A percentile compares a stretch with the other conserved stretches of the same genome.
Evolutionary conservation across 305 asterid species (phyloP).

Genomic region (Andrographis paniculata): DNA sequence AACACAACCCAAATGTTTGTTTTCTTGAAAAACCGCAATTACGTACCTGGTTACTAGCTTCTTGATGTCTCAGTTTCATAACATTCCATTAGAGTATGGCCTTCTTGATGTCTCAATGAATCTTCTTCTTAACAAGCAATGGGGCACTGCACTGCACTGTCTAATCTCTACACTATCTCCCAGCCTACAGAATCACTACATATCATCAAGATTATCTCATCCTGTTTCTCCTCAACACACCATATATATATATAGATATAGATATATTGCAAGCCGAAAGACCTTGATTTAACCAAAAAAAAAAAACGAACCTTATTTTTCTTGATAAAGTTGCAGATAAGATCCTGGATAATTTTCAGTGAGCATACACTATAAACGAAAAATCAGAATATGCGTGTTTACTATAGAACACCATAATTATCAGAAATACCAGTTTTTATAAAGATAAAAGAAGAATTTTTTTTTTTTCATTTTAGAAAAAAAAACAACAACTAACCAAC

Average conservation of each 20-base stretch:
- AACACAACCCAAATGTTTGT: slow-evolving; percentile 6
- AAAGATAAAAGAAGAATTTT: too few relatives aligned
- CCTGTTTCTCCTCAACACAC: slow-evolving; percentile 8
- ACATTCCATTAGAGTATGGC: slow-evolving; percentile 37
- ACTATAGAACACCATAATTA: too few relatives aligned
- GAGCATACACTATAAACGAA: slow-evolving; percentile 24
- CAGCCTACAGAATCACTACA: slow-evolving; percentile 27
- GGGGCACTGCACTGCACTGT: slow-evolving; percentile 52
- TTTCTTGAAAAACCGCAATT: slow-evolving; percentile 11
- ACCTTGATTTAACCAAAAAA: slow-evolving; percentile 4
- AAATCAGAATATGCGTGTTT: slow-evolving; percentile 19
- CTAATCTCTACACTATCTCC: slow-evolving; percentile 58
- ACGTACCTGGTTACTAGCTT: slow-evolving; percentile 35
- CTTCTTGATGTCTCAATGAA: slow-evolving; percentile 36
- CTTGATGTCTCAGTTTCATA: slow-evolving; percentile 38
- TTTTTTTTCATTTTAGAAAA: too few relatives aligned
- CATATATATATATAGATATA: too few relatives aligned
- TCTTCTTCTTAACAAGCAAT: slow-evolving; percentile 53
- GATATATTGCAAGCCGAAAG: slow-evolving; percentile 12
- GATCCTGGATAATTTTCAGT: slow-evolving; percentile 33
- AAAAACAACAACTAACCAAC: too few relatives aligned
- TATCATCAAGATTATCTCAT: slow-evolving; percentile 10
- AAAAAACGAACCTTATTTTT: slow-evolving; percentile 36
- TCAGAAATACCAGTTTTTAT: too few relatives aligned
- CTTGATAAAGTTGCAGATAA: slow-evolving; percentile 34